Base-by-base conservation (phyloP, 176 grass and related monocot species). In the Zea mays region DNA sequence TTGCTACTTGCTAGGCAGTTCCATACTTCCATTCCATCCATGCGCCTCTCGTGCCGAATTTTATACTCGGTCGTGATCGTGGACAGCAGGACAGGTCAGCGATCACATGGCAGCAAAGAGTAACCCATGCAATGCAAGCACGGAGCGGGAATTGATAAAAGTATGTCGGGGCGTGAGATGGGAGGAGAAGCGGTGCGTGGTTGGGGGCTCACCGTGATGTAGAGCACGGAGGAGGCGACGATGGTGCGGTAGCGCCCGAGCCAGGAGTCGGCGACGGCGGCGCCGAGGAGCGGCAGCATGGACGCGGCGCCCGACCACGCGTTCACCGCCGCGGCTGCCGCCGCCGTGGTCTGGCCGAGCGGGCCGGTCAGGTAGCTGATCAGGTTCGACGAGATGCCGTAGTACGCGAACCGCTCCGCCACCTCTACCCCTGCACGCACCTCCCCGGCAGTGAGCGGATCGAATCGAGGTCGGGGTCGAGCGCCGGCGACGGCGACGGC, bases 291-390 rank as follows among this genome's bases (percentile, higher is more conserved):
- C 20, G 93, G 87, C 20, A 92, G 75, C 74, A 96, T 78, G 13
- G 74, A 76, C 11, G 85, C 65, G 9, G 46, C 67, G 41, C 93
- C 90, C 0, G 82, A 78, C 90, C 93, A 96, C 21, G 72, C 65
- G 85, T 88, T 96, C 35, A 87, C 43, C n/a, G 81, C 41, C 1
- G 89, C 86, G 0, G 92, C 92, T 0, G 89, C 92, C 6, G 77
- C 59, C 12, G 89, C 89, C 17, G 84, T 92, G 61, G 78, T 80
- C 74, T 82, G 52, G 1, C 81, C 59, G 45, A 96, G 81, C 39
- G 89, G 86, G 47, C 86, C 89, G 57, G 93, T 92, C 15, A 96
- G 81, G 81, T 92, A 96, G 66, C 12, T 87, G 64, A 96, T 96
- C 64, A 96, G 78, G 81, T 92, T 92, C 1, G 74, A 48, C 20